Percentiles rank a stretch among this genome's conserved stretches.
phyloP scores from a whole-genome alignment of 2,329 filamentous ascomycete genomes.

The Ascochyta lentis region DNA sequence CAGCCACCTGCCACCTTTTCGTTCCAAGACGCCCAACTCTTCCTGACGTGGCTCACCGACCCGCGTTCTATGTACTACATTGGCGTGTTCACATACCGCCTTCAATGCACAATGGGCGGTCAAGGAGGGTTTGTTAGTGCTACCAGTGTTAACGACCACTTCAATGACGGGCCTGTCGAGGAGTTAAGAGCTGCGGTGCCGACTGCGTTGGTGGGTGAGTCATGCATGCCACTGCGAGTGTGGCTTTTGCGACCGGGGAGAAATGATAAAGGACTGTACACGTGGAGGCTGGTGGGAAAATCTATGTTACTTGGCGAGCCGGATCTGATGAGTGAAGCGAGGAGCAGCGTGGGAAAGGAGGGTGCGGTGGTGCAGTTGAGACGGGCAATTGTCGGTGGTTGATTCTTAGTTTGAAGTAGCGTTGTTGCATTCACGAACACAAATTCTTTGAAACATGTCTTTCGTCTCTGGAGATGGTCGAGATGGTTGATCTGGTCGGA shows the following conservation, averaged over 20 bases:
- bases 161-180: conserved; percentile 1
- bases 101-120: conserved; percentile 8
- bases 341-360: not conserved
- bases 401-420: not conserved
- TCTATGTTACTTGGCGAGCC: conserved; percentile 24
- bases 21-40: conserved; percentile 19
- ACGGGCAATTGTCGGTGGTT: conserved; percentile 6
- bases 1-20: not conserved
- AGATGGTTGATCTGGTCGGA: too few species aligned
- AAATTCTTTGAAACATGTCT: too few species aligned
- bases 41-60: conserved; percentile 26
- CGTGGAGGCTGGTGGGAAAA: conserved; percentile 23
- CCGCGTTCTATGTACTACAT: conserved; percentile 26
- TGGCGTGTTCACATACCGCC: not conserved
- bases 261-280: not conserved
- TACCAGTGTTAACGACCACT: conserved; percentile 14
- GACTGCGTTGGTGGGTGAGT: conserved; percentile 12
- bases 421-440: not conserved
- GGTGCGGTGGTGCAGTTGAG: conserved; percentile 6
- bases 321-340: conserved; percentile 10
- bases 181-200: conserved; percentile 20
- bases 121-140: conserved; percentile 7
- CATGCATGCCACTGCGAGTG: conserved; percentile 17
- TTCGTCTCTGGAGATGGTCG: not conserved
- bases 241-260: conserved; percentile 21